Conservation (phyloP, 108 stramenopile species). For the Stephanodiscus minutulus region DNA sequence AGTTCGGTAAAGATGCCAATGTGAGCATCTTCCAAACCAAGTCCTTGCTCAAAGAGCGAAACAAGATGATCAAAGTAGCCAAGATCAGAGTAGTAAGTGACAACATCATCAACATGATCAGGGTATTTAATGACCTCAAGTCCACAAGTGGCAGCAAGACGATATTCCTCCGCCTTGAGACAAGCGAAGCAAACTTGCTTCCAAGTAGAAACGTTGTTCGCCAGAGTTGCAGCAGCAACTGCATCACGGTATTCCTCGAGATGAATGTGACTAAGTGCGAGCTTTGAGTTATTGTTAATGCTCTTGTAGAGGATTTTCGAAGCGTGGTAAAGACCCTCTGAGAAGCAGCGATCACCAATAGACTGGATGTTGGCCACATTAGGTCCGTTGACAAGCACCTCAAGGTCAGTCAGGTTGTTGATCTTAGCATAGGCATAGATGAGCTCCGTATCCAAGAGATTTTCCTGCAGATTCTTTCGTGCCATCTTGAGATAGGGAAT, state of each 20-base stretch:
- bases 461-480: constrained; percentile 96
- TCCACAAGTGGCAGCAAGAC: constrained; percentile 95
- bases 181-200: constrained; percentile 98
- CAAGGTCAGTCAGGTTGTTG: constrained; percentile 95
- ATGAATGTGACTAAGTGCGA: constrained; percentile 98
- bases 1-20: constrained; percentile 99
- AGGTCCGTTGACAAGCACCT: constrained; percentile 96
- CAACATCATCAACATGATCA: constrained; percentile 99
- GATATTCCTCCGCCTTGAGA: constrained; percentile 95
- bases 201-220: constrained; percentile 99
- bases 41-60: constrained; percentile 98
- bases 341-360: constrained; percentile 95
- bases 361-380: constrained; percentile 98
- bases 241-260: constrained; percentile 98
- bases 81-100: constrained; percentile 95
- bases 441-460: constrained; percentile 97
- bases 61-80: constrained; percentile 96
- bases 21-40: constrained; percentile 98
- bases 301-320: constrained; percentile 96
- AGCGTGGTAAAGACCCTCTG: constrained; percentile 96
- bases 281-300: constrained; percentile 99
- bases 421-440: constrained; percentile 98
- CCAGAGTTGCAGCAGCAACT: constrained; percentile 97
- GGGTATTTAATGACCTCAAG: constrained; percentile 99
- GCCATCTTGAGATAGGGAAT: constrained; percentile 99